Percentiles rank a stretch among this genome's conserved stretches.
Conservation (phyloP, 371 early-diverging fungal genomes). For the Mucor racemosus region DNA sequence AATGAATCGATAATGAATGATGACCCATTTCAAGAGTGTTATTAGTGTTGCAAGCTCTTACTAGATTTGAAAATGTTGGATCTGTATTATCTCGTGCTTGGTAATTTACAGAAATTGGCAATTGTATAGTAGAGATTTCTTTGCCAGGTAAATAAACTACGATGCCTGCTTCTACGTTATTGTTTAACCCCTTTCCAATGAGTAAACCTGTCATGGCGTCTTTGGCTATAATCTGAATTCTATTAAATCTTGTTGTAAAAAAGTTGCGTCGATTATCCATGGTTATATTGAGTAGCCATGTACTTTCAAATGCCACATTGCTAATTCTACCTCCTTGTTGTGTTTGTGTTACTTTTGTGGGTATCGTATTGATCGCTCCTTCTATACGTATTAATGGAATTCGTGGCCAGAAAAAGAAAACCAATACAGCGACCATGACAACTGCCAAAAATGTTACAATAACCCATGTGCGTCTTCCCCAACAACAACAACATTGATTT, state of each 20-base stretch:
- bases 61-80: slow-evolving; percentile 33
- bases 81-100: slow-evolving; percentile 38
- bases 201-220: slow-evolving; percentile 35
- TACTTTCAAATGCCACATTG: slow-evolving; percentile 34
- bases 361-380: slow-evolving; percentile 24
- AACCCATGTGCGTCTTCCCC: slow-evolving; percentile 25
- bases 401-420: slow-evolving; percentile 38
- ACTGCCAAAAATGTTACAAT: slow-evolving; percentile 25
- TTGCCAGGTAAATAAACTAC: slow-evolving; percentile 17
- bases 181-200: slow-evolving; percentile 33
- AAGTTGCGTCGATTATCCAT: slow-evolving; percentile 41
- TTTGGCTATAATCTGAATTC: slow-evolving; percentile 31
- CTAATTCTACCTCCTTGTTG: slow-evolving; percentile 20
- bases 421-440: slow-evolving; percentile 17
- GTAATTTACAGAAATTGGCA: slow-evolving; percentile 39
- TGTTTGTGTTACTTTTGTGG: slow-evolving; percentile 27
- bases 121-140: slow-evolving; percentile 29
- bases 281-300: slow-evolving; percentile 34
- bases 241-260: slow-evolving; percentile 28
- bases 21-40: background rate
- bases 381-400: slow-evolving; percentile 40
- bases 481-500: background rate
- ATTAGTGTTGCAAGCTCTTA: slow-evolving; percentile 29
- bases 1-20: slow-evolving; percentile 31
- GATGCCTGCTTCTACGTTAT: slow-evolving; percentile 6